Base-by-base conservation (phyloP, 202 grass and related monocot genomes). In the Schoenoplectus tabernaemontani region DNA sequence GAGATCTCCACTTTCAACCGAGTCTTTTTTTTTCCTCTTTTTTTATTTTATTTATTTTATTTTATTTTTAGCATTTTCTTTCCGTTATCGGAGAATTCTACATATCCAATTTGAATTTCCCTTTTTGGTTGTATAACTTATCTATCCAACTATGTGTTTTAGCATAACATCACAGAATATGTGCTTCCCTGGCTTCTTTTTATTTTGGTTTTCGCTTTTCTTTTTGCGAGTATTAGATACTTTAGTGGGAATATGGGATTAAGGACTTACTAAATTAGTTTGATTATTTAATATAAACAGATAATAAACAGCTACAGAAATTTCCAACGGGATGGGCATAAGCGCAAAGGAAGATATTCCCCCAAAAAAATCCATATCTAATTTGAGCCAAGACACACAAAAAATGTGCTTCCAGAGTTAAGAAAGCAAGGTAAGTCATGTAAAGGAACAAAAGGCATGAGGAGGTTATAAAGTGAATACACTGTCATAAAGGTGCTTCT, bases 401-500 rank as follows among this genome's bases (percentile, higher is more conserved):
- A 65, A 72, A 83, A 83, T 83, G 54, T 83, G 64, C 68, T 61
- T 83, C 64, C 64, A 73, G 39, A 73, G 65, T 80, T 64, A 83
- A 83, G 64, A 83, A 72, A 83, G 51, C 79, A 54, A 64, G 39
- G 26, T 66, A 78, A 57, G 79, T 77, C 56, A 80, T 23, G 64
- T 76, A 80, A 77, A 77, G 57, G 82, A 84, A 76, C 30, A 84
- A 67, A 75, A 84, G 33, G 62, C 81, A 81, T 76, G 57, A 84
- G 60, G 65, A 44, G 79, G 30, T 82, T 22, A 58, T 76, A 86
- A 69, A 56, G 38, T 54, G 57, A 43, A 60, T 43, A 42, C 66
- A 87, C 53, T 70, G 36, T 57, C 44, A 24, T 48, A 12, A 65
- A 23, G 57, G 57, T 51, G 50, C 72, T 47, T n/a, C 72, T 79